A percentile compares a stretch with the other conserved stretches of the same genome.
Evolutionary conservation across 495 filamentous ascomycete species (phyloP).

Genomic region (Penicillium fimorum): DNA sequence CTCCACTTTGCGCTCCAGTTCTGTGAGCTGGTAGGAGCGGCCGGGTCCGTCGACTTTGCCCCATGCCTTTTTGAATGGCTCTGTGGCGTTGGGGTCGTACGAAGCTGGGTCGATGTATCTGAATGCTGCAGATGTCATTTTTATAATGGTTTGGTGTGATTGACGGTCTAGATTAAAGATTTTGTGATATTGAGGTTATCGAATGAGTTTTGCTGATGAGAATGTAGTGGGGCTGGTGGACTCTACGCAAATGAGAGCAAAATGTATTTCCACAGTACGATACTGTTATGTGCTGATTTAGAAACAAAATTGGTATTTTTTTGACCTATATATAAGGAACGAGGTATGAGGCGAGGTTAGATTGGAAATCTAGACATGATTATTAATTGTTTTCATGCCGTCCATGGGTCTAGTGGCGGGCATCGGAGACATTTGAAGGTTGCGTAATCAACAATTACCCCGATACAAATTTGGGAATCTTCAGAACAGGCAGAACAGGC

Average conservation of each 20-base stretch:
- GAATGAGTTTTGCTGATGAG: not conserved
- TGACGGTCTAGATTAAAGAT: not conserved
- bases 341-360: not conserved
- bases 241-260: not conserved
- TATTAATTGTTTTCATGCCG: not conserved
- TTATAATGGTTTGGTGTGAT: not conserved
- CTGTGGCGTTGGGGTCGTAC: slow-evolving; percentile 16
- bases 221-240: not conserved
- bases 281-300: not conserved
- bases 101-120: slow-evolving; percentile 18
- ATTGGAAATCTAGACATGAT: not conserved
- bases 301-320: not conserved
- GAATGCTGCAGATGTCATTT: slow-evolving; percentile 28
- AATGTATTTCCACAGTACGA: not conserved
- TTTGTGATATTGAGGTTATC: not conserved
- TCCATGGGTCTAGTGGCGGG: not conserved
- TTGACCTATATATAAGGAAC: not conserved
- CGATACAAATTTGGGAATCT: not conserved
- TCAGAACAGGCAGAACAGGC: too few species aligned
- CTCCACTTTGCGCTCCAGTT: slow-evolving; percentile 9
- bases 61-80: slow-evolving; percentile 21
- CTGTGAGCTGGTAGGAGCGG: slow-evolving; percentile 10
- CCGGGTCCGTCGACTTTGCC: slow-evolving; percentile 21
- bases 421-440: not conserved
- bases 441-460: not conserved